phyloP scores from a whole-genome alignment of 495 filamentous ascomycete species.

The Aspergillus cavernicola region DNA sequence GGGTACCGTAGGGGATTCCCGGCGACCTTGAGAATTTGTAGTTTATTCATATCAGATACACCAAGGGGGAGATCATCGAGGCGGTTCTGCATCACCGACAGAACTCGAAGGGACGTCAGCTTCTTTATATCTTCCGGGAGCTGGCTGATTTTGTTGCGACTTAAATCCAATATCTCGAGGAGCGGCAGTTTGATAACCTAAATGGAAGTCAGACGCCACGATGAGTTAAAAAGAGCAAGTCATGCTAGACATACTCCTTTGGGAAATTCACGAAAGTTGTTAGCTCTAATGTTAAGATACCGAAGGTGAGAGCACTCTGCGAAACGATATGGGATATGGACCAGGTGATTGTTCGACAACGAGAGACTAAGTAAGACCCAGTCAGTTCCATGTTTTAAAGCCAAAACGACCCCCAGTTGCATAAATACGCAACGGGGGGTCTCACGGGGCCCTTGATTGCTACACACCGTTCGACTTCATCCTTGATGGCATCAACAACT shows the following conservation, averaged over 20 bases:
- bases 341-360: constrained; percentile 81
- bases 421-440: background rate
- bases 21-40: constrained; percentile 82
- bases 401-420: background rate
- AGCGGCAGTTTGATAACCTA: constrained; percentile 77
- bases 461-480: constrained; percentile 82
- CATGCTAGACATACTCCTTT: constrained; percentile 58
- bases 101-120: constrained; percentile 69
- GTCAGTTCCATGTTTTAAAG: constrained; percentile 5
- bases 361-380: constrained; percentile 65
- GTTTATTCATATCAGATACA: constrained; percentile 80
- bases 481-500: constrained; percentile 87
- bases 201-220: constrained; percentile 18
- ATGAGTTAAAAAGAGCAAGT: background rate
- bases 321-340: constrained; percentile 74
- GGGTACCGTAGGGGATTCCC: constrained; percentile 70
- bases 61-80: constrained; percentile 79
- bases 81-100: constrained; percentile 78
- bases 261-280: constrained; percentile 84
- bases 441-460: background rate
- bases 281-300: constrained; percentile 92
- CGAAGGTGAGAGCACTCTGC: constrained; percentile 82
- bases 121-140: constrained; percentile 78
- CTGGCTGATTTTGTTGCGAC: constrained; percentile 72
- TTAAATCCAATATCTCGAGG: constrained; percentile 84